A percentile compares a stretch with the other conserved stretches of the same genome.
These are phyloP conservation scores for Hevea brasiliensis DNA, from an alignment of 345 rosid genomes.

Conservation along the genomic window DNA sequence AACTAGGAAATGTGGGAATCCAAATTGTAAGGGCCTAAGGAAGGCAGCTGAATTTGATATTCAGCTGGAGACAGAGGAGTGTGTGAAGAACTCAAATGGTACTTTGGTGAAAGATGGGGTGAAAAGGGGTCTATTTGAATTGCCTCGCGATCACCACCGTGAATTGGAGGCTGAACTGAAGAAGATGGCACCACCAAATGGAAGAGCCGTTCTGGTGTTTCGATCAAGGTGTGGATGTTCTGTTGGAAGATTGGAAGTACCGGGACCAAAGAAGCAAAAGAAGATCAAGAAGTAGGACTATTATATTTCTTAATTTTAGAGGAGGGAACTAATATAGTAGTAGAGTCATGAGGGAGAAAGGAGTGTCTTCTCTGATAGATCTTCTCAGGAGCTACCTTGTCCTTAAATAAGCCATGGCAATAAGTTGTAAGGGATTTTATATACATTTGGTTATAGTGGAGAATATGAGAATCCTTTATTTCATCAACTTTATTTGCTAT, in stretches of 20 bases:
- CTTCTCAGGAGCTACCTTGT: conserved; percentile 34
- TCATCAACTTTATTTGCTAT: conserved; percentile 23
- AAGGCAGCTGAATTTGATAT: conserved; percentile 84
- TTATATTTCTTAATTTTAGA: conserved; percentile 17
- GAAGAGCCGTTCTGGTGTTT: conserved; percentile 64
- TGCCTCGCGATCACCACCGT: conserved; percentile 68
- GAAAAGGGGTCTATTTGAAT: conserved; percentile 59
- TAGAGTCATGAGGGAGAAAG: conserved; percentile 44
- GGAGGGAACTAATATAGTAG: conserved; percentile 36
- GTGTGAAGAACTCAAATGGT: conserved; percentile 59
- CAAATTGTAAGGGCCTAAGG: conserved; percentile 78
- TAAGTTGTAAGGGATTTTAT: conserved; percentile 45
- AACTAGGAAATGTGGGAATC: conserved; percentile 72
- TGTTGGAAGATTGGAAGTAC: conserved; percentile 84
- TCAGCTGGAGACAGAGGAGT: conserved; percentile 87
- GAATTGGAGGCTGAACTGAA: conserved; percentile 70
- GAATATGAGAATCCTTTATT: conserved; percentile 43
- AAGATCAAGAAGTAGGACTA: conserved; percentile 72
- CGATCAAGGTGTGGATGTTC: conserved; percentile 64
- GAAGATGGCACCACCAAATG: conserved; percentile 83
- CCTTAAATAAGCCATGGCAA: conserved; percentile 47
- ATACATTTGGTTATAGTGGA: conserved; percentile 47
- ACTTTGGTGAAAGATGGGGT: conserved; percentile 40
- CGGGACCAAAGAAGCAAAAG: conserved; percentile 75
- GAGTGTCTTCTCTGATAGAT: conserved; percentile 40